A percentile compares a stretch with the other conserved stretches of the same genome.
These are phyloP conservation scores for Clitopilus passeckerianus DNA, from an alignment of 768 basidiomycete genomes.

Conservation along the genomic window DNA sequence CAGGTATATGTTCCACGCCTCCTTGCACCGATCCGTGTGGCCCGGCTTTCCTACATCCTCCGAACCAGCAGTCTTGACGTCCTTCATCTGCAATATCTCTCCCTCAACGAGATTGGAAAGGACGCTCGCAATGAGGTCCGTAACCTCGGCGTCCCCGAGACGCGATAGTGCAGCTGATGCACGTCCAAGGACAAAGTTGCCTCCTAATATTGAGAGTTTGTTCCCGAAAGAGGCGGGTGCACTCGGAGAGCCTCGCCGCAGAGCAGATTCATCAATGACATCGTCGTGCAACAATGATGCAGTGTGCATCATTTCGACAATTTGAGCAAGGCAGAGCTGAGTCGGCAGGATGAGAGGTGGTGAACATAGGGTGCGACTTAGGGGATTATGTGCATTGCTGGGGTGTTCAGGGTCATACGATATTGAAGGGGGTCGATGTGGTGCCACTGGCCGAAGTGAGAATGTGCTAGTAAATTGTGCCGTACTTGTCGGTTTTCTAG, in stretches of 20 bases:
- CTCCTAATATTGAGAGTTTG: conserved; percentile 83
- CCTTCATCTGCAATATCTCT: conserved; percentile 82
- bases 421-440: conserved; percentile 20
- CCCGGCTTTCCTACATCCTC: conserved; percentile 18
- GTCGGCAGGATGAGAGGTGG: conserved; percentile 61
- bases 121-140: conserved; percentile 83
- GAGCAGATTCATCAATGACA: conserved; percentile 80
- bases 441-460: conserved; percentile 21
- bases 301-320: conserved; percentile 96
- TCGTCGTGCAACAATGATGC: conserved; percentile 96
- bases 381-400: conserved; percentile 17
- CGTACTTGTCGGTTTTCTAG: conserved; percentile 61
- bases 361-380: conserved; percentile 13
- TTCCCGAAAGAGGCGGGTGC: conserved; percentile 84
- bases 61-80: conserved; percentile 28
- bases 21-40: conserved; percentile 17
- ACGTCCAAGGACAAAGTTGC: conserved; percentile 88
- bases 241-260: conserved; percentile 72
- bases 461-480: conserved; percentile 45
- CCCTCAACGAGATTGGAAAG: conserved; percentile 91
- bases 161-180: conserved; percentile 78
- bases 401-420: conserved; percentile 16
- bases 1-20: conserved; percentile 78
- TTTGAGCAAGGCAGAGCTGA: conserved; percentile 86
- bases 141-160: conserved; percentile 78